phyloP scores from a whole-genome alignment of 192 early-diverging fungal genomes.

The Rhizoclosmatium sp. region DNA sequence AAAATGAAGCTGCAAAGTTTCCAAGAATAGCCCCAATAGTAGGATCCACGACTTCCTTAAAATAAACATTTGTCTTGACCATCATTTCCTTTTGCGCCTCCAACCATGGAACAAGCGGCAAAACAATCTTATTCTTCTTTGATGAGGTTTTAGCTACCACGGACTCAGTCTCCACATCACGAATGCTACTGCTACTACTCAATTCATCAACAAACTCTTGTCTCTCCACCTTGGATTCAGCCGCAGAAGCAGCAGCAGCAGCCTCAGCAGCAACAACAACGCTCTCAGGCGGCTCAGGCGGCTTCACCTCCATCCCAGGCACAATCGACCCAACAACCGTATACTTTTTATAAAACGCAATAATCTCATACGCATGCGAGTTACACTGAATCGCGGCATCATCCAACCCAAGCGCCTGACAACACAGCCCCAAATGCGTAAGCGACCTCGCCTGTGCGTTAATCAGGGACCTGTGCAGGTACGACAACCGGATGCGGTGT shows the following conservation, averaged over 20 bases:
- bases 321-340: background rate
- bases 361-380: slow-evolving; percentile 32
- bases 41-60: slow-evolving; percentile 14
- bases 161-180: too few relatives aligned
- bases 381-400: slow-evolving; percentile 50
- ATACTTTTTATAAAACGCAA: slow-evolving; percentile 13
- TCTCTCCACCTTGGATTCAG: background rate
- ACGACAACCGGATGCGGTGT: slow-evolving; percentile 53
- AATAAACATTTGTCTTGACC: slow-evolving; percentile 1
- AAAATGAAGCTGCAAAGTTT: slow-evolving; percentile 25
- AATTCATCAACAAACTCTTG: background rate
- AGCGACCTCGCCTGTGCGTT: slow-evolving; percentile 57
- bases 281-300: background rate
- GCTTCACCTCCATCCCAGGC: background rate
- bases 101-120: background rate
- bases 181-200: background rate
- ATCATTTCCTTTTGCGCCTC: slow-evolving; percentile 4
- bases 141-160: background rate
- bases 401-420: slow-evolving; percentile 53
- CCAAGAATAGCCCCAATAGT: background rate
- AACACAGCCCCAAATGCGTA: slow-evolving; percentile 58
- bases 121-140: background rate
- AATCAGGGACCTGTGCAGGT: slow-evolving; percentile 57
- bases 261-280: background rate
- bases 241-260: background rate